Evolutionary conservation across 2,329 filamentous ascomycete species (phyloP).

Genomic region (Diaporthe humulicola): DNA sequence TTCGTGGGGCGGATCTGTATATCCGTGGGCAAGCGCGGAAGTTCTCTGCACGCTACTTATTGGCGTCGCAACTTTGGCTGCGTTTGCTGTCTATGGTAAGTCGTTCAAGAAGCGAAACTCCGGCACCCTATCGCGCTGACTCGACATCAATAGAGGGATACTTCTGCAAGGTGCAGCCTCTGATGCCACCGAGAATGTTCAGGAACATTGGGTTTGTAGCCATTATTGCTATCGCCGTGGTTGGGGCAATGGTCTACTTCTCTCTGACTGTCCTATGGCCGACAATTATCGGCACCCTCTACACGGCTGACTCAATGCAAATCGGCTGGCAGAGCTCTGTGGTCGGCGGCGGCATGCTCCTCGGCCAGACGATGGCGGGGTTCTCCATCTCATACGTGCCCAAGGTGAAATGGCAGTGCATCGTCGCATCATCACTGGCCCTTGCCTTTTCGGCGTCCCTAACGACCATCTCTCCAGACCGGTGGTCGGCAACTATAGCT

Average conservation of each 20-base stretch:
- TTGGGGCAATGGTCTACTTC: conserved; percentile 61
- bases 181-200: conserved; percentile 60
- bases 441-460: conserved; percentile 41
- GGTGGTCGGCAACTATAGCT: conserved; percentile 44
- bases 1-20: conserved; percentile 55
- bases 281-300: conserved; percentile 56
- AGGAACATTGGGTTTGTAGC: conserved; percentile 55
- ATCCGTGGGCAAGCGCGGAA: conserved; percentile 57
- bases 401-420: conserved; percentile 52
- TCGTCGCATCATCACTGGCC: conserved; percentile 48
- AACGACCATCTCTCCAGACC: conserved; percentile 7
- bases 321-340: conserved; percentile 58
- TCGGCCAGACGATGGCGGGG: conserved; percentile 55
- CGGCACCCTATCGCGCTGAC: background rate
- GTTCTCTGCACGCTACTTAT: conserved; percentile 54
- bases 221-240: conserved; percentile 53
- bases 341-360: conserved; percentile 56
- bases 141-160: conserved; percentile 50
- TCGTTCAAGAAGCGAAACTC: conserved; percentile 48
- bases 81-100: conserved; percentile 46
- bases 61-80: conserved; percentile 51
- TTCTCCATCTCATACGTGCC: conserved; percentile 53
- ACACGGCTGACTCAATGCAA: conserved; percentile 52
- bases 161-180: conserved; percentile 52
- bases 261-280: conserved; percentile 60